Evolutionary conservation across 2,329 filamentous ascomycete species (phyloP), one percentile per base, ranked within the genome.

Genomic region (Onygena corvina): DNA sequence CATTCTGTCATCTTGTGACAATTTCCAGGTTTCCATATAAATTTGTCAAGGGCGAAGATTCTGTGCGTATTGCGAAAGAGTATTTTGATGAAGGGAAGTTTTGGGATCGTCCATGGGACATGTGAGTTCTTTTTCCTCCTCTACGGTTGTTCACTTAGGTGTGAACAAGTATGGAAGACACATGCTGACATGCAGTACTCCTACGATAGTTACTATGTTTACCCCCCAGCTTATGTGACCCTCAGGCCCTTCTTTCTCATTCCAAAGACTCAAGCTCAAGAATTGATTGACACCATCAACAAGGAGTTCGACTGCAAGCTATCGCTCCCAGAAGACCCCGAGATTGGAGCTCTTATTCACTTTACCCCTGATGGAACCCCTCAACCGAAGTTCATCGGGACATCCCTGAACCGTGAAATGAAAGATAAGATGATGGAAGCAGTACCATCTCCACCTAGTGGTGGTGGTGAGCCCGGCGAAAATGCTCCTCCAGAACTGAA

Each of bases 351-450:
- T 51, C 63, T 75, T 36, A 64, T 83, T 50, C 67, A 66, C 7
- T 92, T 93, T 59, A 73, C 73, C 0, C 59, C 76, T 25, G 72
- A 76, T 29, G 73, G 73, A 2, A 77, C 75, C 3, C 80, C 81
- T 3, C 71, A 74, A 5, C 87, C 88, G 3, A 75, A 79, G 35
- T 89, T 80, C 58, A 67, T 92, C 3, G 80, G 81, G 2, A 73
- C 70, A 34, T 77, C 75, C 1, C 65, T 60, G 11, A 76, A 69
- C 33, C 64, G 67, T 3, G 65, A 70, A 54, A 71, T 59, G 46
- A 71, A 66, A 63, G 58, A 60, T 2, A 42, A 58, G 0, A 53
- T 71, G 25, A 61, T 69, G 47, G 47, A 54, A 2, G 57, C 45
- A 2, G 63, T 73, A 20, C 66, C 67, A 6, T 47, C 54, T 1